Evolutionary conservation across 805 yeast species (phyloP), one percentile per base, ranked within the genome.

Genomic region (Myxozyma geophila): DNA sequence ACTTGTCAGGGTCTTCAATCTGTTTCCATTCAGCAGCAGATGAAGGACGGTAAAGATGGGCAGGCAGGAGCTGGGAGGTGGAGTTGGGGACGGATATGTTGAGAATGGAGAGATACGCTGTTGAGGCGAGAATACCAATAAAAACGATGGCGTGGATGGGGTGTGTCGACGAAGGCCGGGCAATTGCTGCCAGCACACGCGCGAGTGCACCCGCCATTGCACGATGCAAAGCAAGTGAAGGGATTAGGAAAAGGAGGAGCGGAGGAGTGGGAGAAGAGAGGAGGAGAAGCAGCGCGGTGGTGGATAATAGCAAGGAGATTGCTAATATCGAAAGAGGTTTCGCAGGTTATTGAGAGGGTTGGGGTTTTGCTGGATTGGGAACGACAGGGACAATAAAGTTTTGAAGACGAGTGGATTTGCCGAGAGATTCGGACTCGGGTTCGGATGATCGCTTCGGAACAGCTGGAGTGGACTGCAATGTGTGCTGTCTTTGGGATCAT

Each of bases 81-180:
- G 64, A 60, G 15, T 60, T 61, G 12, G 78, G 76, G n/a, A 77
- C 74, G 50, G 78, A 74, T 53, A 76, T 70, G 69, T 78, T 79
- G 63, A 84, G 77, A 67, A 74, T 83, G 2, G 92, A 83, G 63
- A 92, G 80, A 74, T 92, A 93, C 8, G 93, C 88, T 58, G 89
- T 77, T 2, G 96, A 87, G 1, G 96, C 95, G 47, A 90, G 74
- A 54, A 92, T 77, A 13, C 93, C 82, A 6, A 91, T 83, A 61
- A 85, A 72, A 53, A 91, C 85, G 58, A 92, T 86, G 59, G 91
- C 83, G 76, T 92, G 98, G 69, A 93, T 90, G 17, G 99, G 99
- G 73, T 87, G 67, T 33, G 63, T 52, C 56, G 69, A 59, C 12
- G 67, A 46, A 9, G 68, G 62, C 13, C 67, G 61, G 39, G 69